A percentile compares a stretch with the other conserved stretches of the same genome.
These are phyloP conservation scores for Tilletiopsis washingtonensis DNA, from an alignment of 1,284 basidiomycete genomes.

Conservation along the genomic window DNA sequence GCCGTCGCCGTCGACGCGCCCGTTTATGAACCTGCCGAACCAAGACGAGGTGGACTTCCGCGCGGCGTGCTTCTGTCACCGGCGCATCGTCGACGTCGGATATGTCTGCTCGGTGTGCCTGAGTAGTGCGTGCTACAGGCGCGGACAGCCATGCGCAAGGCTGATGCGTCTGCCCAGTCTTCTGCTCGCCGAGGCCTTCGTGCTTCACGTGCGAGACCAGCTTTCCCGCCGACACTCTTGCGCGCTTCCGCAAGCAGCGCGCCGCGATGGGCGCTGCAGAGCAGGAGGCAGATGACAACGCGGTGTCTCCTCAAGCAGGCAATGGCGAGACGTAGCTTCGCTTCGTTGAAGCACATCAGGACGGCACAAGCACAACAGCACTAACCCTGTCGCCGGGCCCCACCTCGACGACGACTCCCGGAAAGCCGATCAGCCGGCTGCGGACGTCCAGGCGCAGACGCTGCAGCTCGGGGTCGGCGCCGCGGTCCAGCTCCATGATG, in stretches of 20 bases:
- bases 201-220: no score
- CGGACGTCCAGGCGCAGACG: background rate
- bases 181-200: constrained; percentile 24
- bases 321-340: no score
- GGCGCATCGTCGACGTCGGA: constrained; percentile 88
- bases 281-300: no score
- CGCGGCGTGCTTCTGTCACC: constrained; percentile 97
- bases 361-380: no score
- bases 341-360: no score
- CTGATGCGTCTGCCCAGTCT: constrained; percentile 8
- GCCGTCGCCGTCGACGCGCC: constrained; percentile 57
- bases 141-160: background rate
- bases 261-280: no score
- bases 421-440: background rate
- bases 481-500: background rate
- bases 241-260: no score
- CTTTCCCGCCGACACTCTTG: no score
- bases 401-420: no score
- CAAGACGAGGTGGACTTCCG: constrained; percentile 93
- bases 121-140: constrained; percentile 20
- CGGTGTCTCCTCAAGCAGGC: no score
- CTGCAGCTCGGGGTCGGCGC: background rate
- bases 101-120: constrained; percentile 67
- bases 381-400: no score
- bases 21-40: constrained; percentile 72